Conservation (phyloP, 2,329 filamentous ascomycete genomes). For the Drechslerella dactyloides region DNA sequence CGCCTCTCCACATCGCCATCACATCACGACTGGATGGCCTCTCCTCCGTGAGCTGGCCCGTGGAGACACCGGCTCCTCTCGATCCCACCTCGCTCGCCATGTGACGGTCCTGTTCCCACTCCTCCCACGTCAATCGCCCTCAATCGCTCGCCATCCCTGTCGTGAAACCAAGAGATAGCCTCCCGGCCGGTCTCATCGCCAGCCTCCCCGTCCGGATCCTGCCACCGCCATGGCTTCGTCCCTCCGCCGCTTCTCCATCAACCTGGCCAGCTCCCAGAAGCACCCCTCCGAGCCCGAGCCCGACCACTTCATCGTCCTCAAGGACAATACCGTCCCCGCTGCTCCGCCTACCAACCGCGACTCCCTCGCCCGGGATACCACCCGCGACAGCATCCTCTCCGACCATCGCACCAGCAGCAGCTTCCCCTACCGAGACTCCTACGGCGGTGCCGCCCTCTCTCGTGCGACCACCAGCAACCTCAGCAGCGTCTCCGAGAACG, state of each 20-base stretch:
- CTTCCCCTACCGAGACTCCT: constrained; percentile 14
- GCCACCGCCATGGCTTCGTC: constrained; percentile 20
- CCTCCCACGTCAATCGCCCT: too few species aligned
- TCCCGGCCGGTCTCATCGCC: too few species aligned
- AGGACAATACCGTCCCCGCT: constrained; percentile 39
- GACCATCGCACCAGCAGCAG: constrained; percentile 8
- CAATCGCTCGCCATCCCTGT: too few species aligned
- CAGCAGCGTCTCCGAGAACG: constrained; percentile 32
- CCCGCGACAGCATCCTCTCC: neutral
- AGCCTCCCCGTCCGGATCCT: neutral
- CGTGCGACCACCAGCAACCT: constrained; percentile 33
- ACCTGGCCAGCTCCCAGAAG: constrained; percentile 10
- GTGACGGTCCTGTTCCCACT: too few species aligned
- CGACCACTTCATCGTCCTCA: constrained; percentile 47
- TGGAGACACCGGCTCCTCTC: too few species aligned
- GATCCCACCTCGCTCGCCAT: too few species aligned
- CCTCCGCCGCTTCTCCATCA: constrained; percentile 32
- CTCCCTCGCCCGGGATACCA: neutral
- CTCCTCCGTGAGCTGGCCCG: too few species aligned
- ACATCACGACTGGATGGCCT: too few species aligned
- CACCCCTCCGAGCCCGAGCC: constrained; percentile 32
- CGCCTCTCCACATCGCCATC: too few species aligned
- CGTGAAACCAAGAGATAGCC: too few species aligned
- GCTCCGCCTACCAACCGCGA: neutral
- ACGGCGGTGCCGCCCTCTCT: constrained; percentile 9